Evolutionary conservation across 2,329 filamentous ascomycete species (phyloP).

Genomic region (Trichophyton mentagrophytes): DNA sequence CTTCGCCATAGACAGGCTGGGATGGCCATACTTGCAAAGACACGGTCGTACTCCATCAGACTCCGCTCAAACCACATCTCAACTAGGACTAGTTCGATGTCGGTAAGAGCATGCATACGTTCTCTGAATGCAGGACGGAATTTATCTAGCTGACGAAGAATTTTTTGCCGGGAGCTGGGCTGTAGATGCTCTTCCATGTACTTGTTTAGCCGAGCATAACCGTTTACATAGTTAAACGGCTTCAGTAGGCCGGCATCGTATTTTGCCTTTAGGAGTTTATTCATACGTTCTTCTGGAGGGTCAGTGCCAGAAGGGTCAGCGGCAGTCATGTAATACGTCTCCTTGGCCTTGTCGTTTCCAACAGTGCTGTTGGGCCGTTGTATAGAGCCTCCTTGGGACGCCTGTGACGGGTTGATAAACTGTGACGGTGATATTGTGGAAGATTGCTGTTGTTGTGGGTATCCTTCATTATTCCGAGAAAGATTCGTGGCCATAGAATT

Average conservation of each 20-base stretch:
- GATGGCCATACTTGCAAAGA: constrained; percentile 98
- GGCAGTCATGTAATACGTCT: constrained; percentile 89
- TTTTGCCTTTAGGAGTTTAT: constrained; percentile 84
- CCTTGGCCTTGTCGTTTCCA: constrained; percentile 55
- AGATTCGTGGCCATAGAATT: constrained; percentile 28
- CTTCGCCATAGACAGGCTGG: constrained; percentile 94
- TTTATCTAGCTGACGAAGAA: constrained; percentile 76
- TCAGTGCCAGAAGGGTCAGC: constrained; percentile 82
- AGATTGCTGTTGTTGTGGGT: constrained; percentile 26
- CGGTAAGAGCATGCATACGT: constrained; percentile 80
- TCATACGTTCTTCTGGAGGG: constrained; percentile 87
- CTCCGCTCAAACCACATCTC: constrained; percentile 99
- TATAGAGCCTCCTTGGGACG: constrained; percentile 39
- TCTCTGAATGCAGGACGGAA: constrained; percentile 94
- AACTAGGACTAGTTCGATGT: constrained; percentile 85
- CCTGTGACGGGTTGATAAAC: constrained; percentile 19
- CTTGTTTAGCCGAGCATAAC: constrained; percentile 74
- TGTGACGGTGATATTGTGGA: constrained; percentile 17
- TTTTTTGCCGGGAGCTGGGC: constrained; percentile 72
- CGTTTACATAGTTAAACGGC: constrained; percentile 97
- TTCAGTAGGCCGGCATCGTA: constrained; percentile 89
- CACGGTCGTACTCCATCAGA: constrained; percentile 93
- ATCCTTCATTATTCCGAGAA: constrained; percentile 18
- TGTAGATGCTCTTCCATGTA: constrained; percentile 89
- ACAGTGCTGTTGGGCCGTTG: constrained; percentile 49